A percentile compares a stretch with the other conserved stretches of the same genome.
Evolutionary conservation across 768 basidiomycete species (phyloP).

Genomic region (Boletus subcaerulescens): DNA sequence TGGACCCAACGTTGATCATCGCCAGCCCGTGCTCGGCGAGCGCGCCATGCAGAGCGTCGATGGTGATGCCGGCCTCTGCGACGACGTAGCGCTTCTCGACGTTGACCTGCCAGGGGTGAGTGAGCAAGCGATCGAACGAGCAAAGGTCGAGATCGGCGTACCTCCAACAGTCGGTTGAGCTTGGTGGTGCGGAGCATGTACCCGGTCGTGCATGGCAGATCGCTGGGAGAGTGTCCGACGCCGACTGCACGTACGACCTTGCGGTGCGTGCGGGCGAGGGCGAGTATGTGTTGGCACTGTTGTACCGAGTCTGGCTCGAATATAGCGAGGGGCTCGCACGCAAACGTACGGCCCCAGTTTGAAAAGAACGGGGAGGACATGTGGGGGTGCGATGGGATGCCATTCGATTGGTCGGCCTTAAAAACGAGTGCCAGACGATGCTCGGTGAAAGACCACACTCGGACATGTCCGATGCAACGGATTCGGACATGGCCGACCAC

Average conservation of each 20-base stretch:
- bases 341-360: slow-evolving; percentile 87
- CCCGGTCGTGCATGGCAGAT: slow-evolving; percentile 85
- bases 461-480: slow-evolving; percentile 5
- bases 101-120: slow-evolving; percentile 53
- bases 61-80: slow-evolving; percentile 76
- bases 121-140: neutral
- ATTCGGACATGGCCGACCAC: neutral
- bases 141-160: slow-evolving; percentile 37
- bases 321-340: slow-evolving; percentile 62
- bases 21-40: slow-evolving; percentile 71
- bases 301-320: slow-evolving; percentile 72
- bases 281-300: slow-evolving; percentile 73
- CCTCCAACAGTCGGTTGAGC: slow-evolving; percentile 73
- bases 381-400: too few relatives aligned
- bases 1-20: slow-evolving; percentile 91
- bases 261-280: slow-evolving; percentile 72
- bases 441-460: neutral
- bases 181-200: slow-evolving; percentile 81
- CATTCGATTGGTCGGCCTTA: too few relatives aligned
- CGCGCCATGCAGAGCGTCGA: slow-evolving; percentile 66
- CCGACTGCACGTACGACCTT: slow-evolving; percentile 79
- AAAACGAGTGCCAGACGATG: too few relatives aligned
- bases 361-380: slow-evolving; percentile 41
- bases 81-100: slow-evolving; percentile 61
- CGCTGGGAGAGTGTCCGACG: slow-evolving; percentile 90